Evolutionary conservation across 2,329 filamentous ascomycete genomes (phyloP), one percentile per base, ranked within the genome.

Genomic region (Didymellaceae sp.): DNA sequence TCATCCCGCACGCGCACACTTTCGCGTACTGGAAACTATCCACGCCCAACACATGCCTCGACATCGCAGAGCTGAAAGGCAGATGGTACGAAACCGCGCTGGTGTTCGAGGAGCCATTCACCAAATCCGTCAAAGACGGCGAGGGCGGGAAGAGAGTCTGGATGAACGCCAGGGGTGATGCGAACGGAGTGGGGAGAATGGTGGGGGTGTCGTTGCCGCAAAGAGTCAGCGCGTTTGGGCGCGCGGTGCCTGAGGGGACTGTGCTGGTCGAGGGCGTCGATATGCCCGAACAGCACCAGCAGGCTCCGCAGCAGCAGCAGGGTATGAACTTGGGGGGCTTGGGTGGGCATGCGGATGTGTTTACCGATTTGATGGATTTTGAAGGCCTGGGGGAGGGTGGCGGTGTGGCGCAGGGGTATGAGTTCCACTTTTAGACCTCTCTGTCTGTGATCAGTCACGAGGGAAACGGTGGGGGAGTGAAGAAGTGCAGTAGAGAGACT

Each of bases 1-100:
- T 79, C 13, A 65, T 77, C 20, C 70, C 71, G 8, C 53, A 64
- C 8, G 71, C 71, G 43, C 48, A 70, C 60, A 57, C 63, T 35
- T 31, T 66, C 39, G 37, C 69, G 58, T 79, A 74, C 65, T 81
- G 77, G 77, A 75, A 75, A 34, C 73, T 80, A 28, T 62, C 72
- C 2, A 57, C 70, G 22, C 52, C 67, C 1, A 52, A 52, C 11
- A 53, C 62, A 1, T 70, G 67, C 11, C 45, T 80, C 7, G 67
- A 74, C 2, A 64, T 83, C 6, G 63, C 74, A 13, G 78, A 83
- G 31, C 68, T 85, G 59, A 83, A 83, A 62, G 83, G 83, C 6
- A 77, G 83, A 8, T 86, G 83, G 83, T 86, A 85, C 64, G 83
- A 85, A 65, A 79, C 79, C 2, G 77, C 74, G 32, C 65, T 79